Conservation (phyloP, 2,329 filamentous ascomycete species). For the Dothiorella sarmentorum region DNA sequence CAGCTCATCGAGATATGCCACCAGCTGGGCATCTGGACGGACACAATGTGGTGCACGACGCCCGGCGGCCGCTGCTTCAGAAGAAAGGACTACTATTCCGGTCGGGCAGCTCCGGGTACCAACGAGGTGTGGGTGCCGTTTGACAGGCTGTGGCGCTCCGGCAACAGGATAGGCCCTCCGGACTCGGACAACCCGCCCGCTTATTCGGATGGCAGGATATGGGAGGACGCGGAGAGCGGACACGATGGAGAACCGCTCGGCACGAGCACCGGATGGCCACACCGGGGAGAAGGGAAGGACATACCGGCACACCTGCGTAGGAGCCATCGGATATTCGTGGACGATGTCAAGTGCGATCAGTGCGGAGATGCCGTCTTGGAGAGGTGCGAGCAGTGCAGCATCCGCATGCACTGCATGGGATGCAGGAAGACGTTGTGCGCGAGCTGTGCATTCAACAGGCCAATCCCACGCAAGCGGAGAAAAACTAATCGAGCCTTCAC, state of each 20-base stretch:
- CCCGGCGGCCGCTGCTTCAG: conserved; percentile 56
- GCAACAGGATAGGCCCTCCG: conserved; percentile 53
- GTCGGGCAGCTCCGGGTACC: conserved; percentile 53
- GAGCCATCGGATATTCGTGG: conserved; percentile 53
- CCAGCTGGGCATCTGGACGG: conserved; percentile 58
- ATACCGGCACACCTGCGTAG: conserved; percentile 52
- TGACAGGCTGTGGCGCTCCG: conserved; percentile 57
- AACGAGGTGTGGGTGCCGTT: conserved; percentile 62
- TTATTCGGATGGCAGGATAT: conserved; percentile 50
- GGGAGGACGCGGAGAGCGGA: conserved; percentile 55
- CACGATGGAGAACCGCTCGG: conserved; percentile 55
- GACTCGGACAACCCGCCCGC: conserved; percentile 30
- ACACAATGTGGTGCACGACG: conserved; percentile 60
- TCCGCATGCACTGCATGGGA: conserved; percentile 60
- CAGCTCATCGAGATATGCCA: conserved; percentile 59
- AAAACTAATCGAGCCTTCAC: conserved; percentile 38
- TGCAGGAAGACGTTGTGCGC: conserved; percentile 59
- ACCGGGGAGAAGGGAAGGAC: conserved; percentile 52
- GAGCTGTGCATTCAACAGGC: conserved; percentile 57
- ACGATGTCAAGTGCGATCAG: conserved; percentile 52
- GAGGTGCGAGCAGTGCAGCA: conserved; percentile 58
- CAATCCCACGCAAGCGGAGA: conserved; percentile 42
- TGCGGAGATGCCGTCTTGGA: conserved; percentile 54
- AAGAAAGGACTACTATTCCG: conserved; percentile 55
- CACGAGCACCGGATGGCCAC: conserved; percentile 41